These are phyloP conservation scores for Kwoniella dendrophila DNA, from an alignment of 768 basidiomycete species.

Conservation along the genomic window DNA sequence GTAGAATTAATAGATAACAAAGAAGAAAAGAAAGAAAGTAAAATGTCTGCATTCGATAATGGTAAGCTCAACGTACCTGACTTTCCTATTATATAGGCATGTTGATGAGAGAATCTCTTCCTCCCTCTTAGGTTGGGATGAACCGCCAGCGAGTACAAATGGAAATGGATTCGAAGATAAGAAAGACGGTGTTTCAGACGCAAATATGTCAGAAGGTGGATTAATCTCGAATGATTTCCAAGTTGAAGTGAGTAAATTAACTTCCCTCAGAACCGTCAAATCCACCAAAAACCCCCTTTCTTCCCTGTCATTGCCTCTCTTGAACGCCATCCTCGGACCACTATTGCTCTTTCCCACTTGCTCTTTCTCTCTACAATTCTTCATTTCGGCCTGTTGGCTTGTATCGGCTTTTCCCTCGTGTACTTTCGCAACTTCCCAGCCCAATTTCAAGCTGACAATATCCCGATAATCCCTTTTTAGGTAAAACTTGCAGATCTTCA, in stretches of 20 bases:
- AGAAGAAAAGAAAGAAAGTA: conserved; percentile 15
- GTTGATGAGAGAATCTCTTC: not conserved
- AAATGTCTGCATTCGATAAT: conserved; percentile 6
- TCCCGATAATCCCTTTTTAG: conserved; percentile 58
- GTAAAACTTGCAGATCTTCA: conserved; percentile 97
- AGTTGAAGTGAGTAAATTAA: conserved; percentile 43
- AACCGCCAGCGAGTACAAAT: conserved; percentile 3
- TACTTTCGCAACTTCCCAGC: too few species aligned
- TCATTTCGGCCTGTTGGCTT: too few species aligned
- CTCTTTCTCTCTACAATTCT: too few species aligned
- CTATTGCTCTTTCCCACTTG: too few species aligned
- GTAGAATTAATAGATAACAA: conserved; percentile 1
- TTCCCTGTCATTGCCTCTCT: too few species aligned
- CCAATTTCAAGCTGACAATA: conserved; percentile 1
- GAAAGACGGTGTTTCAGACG: conserved; percentile 12
- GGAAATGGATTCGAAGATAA: not conserved
- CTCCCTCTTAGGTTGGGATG: conserved; percentile 20
- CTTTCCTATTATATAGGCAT: not conserved
- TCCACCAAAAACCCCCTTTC: too few species aligned
- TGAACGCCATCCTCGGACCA: too few species aligned
- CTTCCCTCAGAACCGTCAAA: too few species aligned
- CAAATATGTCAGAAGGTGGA: conserved; percentile 27
- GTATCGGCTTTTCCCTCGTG: too few species aligned
- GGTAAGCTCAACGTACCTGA: not conserved
- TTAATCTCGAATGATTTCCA: conserved; percentile 44